Percentiles rank a stretch among this genome's conserved stretches.
These are phyloP conservation scores for Epichloe festucae DNA, from an alignment of 2,329 filamentous ascomycete species.

Conservation along the genomic window DNA sequence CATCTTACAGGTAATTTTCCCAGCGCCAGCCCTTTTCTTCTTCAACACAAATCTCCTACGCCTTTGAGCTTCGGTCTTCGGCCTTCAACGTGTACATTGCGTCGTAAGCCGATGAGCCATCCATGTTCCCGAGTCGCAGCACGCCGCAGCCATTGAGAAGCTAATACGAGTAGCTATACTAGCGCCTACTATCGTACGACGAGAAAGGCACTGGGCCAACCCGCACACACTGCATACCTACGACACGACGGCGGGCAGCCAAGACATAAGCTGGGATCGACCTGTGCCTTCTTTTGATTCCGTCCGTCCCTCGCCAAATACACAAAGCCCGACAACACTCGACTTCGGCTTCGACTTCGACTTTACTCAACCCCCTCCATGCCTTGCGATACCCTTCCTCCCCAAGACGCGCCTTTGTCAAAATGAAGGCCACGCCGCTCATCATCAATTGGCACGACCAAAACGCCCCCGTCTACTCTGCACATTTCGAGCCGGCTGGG, in stretches of 20 bases:
- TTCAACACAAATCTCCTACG: not conserved
- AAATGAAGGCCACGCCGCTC: conserved; percentile 91
- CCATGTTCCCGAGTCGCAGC: not conserved
- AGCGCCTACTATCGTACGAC: not conserved
- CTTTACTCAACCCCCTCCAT: conserved; percentile 11
- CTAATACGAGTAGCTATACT: not conserved
- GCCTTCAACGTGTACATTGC: conserved; percentile 1
- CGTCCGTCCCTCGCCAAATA: not conserved
- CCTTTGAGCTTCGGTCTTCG: not conserved
- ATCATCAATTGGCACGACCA: conserved; percentile 99
- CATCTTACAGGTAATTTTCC: no score
- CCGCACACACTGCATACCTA: not conserved
- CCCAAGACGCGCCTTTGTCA: conserved; percentile 20
- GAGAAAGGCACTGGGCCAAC: not conserved
- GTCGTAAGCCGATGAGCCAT: conserved; percentile 3
- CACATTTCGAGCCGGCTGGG: conserved; percentile 86
- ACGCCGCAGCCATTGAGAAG: not conserved
- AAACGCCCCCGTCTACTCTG: conserved; percentile 91
- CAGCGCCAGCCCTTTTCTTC: no score
- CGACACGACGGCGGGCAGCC: not conserved
- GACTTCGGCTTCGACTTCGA: not conserved
- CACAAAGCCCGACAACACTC: not conserved
- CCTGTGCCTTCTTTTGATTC: not conserved
- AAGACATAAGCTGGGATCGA: not conserved
- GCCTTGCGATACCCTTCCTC: conserved; percentile 16